Percentiles rank a stretch among this genome's conserved stretches.
phyloP scores from a whole-genome alignment of 805 yeast species.

The Teunomyces kruisii region DNA sequence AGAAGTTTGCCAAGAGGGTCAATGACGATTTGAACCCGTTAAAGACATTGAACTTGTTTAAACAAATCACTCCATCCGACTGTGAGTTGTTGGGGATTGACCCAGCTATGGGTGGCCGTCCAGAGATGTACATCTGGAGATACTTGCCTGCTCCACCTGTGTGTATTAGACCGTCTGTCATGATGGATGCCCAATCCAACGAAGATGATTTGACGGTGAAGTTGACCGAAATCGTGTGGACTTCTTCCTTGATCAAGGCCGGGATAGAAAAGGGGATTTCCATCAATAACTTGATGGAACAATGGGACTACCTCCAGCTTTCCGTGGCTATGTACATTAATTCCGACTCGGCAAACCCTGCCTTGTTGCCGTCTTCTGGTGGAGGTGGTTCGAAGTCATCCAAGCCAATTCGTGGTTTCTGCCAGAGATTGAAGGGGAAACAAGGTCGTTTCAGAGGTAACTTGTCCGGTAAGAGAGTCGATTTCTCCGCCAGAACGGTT shows the following conservation, averaged over 20 bases:
- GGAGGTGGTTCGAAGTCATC: slow-evolving; percentile 55
- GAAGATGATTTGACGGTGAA: slow-evolving; percentile 98
- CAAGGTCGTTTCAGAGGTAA: slow-evolving; percentile 99
- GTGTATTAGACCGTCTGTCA: slow-evolving; percentile 95
- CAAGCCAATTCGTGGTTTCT: slow-evolving; percentile 88
- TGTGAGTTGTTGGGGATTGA: slow-evolving; percentile 93
- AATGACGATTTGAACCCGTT: slow-evolving; percentile 93
- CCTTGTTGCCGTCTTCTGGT: slow-evolving; percentile 68
- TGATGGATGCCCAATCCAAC: slow-evolving; percentile 88
- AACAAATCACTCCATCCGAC: slow-evolving; percentile 80
- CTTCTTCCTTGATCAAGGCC: slow-evolving; percentile 88
- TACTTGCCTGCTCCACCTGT: slow-evolving; percentile 99
- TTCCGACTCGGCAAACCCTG: slow-evolving; percentile 87
- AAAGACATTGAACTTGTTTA: slow-evolving; percentile 82
- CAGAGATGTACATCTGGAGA: slow-evolving; percentile 96
- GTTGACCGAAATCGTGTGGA: slow-evolving; percentile 94
- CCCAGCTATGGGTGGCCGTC: slow-evolving; percentile 84
- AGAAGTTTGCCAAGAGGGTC: slow-evolving; percentile 80
- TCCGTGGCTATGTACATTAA: slow-evolving; percentile 97
- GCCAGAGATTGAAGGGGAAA: slow-evolving; percentile 96
- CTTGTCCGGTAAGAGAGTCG: slow-evolving; percentile 97
- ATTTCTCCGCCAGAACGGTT: slow-evolving; percentile 96
- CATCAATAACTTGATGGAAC: slow-evolving; percentile 92
- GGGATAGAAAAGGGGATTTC: slow-evolving; percentile 95
- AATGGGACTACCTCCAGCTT: slow-evolving; percentile 95